Base-by-base conservation (phyloP, 345 rosid species). In the Populus tremula region DNA sequence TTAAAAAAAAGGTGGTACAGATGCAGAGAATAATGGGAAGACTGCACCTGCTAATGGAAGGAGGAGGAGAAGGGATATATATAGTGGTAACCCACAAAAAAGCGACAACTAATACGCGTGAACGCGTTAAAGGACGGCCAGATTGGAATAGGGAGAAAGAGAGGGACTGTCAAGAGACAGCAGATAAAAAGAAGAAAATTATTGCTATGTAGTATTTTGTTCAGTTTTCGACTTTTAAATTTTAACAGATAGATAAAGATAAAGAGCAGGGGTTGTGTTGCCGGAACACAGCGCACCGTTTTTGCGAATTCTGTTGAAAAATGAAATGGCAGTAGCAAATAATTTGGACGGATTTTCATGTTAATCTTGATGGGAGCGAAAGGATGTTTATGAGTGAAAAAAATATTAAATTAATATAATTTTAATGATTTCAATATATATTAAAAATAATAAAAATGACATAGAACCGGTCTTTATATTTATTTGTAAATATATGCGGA, bases 31-130 rank as follows among this genome's bases (percentile, higher is more conserved):
- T 21, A 11, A 31, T 27, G 36, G 67, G 61, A 0, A 43, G 47
- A n/a, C 86, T 81, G 90, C 88, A 87, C 83, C 94, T 89, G 91
- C 91, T 81, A 59, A 76, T 61, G 17, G 73, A 67, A 61, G 29
- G 33, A 64, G 88, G 67, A 27, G 69, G 79, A 65, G 65, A 18
- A 69, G 76, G 76, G 12, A 18, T 85, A 82, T 87, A 88, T 89
- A 87, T 81, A 85, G 85, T n/a, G 78, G 81, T 64, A 35, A 80
- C 81, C 81, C 80, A 73, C 77, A 80, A 17, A 33, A 69, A 80
- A 71, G 78, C 81, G 86, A 87, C 89, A 79, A 68, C 73, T 62
- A 47, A 66, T 78, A 84, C 92, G 88, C 95, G 91, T 89, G 79
- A 77, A 83, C 89, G 87, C 91, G 90, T 88, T 86, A 14, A 76